These are phyloP conservation scores for Daucus carota DNA, from an alignment of 129 eudicot genomes.

Conservation along the genomic window DNA sequence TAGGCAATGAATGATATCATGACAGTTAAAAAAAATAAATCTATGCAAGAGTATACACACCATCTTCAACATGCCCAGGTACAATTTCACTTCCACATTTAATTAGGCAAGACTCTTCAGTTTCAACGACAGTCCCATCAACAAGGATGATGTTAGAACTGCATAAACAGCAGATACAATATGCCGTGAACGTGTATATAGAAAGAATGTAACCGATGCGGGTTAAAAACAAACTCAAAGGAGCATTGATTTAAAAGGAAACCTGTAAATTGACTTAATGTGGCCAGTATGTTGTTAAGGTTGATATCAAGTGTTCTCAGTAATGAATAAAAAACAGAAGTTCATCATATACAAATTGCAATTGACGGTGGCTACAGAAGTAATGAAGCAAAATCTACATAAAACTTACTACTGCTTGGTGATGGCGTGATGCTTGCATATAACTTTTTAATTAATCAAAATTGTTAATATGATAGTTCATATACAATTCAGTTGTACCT, in stretches of 20 bases:
- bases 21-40: neutral
- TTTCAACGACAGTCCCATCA: slow-evolving; percentile 48
- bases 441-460: neutral
- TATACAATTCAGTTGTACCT: slow-evolving; percentile 22
- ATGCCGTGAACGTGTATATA: neutral
- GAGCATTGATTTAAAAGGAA: neutral
- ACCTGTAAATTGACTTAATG: neutral
- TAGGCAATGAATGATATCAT: slow-evolving; percentile 1
- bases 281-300: neutral
- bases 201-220: neutral
- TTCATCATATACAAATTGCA: neutral
- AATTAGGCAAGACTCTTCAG: slow-evolving; percentile 43
- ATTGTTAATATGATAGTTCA: neutral
- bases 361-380: neutral
- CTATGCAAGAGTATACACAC: slow-evolving; percentile 17
- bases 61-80: slow-evolving; percentile 57
- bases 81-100: slow-evolving; percentile 80
- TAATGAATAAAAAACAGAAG: neutral
- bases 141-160: slow-evolving; percentile 55
- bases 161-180: slow-evolving; percentile 8
- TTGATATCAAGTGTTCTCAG: neutral
- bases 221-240: neutral
- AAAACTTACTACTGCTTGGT: neutral
- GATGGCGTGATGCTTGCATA: neutral
- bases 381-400: neutral